Conservation (phyloP, 768 basidiomycete genomes). For the Lentinula aciculospora region DNA sequence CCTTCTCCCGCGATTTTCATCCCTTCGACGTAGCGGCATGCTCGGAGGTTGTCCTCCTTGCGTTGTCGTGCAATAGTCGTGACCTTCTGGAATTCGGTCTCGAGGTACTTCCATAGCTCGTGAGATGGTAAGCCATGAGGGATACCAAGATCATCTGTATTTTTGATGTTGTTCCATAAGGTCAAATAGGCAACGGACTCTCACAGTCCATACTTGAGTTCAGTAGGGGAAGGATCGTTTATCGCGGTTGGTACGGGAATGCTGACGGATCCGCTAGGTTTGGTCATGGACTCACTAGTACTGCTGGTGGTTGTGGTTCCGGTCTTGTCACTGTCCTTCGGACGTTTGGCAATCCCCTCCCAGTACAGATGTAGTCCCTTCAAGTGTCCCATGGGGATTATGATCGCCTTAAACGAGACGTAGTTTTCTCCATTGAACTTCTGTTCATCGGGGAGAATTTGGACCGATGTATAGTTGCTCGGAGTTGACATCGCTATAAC, state of each 20-base stretch:
- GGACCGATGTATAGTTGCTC: not conserved
- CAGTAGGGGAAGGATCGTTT: too few relatives aligned
- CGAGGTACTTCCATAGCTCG: not conserved
- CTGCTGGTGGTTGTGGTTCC: not conserved
- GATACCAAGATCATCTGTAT: not conserved
- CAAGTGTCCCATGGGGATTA: not conserved
- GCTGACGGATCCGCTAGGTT: too few relatives aligned
- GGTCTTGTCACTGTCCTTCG: too few relatives aligned
- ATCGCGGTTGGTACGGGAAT: too few relatives aligned
- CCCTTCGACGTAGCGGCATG: not conserved
- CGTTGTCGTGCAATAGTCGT: not conserved
- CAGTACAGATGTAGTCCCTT: not conserved
- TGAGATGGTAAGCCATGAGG: not conserved
- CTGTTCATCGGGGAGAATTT: not conserved
- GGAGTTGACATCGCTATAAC: not conserved
- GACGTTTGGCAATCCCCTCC: too few relatives aligned
- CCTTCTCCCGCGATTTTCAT: not conserved
- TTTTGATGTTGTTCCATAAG: not conserved
- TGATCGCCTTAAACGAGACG: not conserved
- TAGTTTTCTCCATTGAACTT: conserved; percentile 5
- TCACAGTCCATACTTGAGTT: not conserved
- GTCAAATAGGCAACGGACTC: not conserved
- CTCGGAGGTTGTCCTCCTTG: not conserved
- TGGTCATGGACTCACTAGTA: too few relatives aligned
- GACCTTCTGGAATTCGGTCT: not conserved